Evolutionary conservation across 1,284 basidiomycete genomes (phyloP).

Genomic region (Apiotrichum sp.): DNA sequence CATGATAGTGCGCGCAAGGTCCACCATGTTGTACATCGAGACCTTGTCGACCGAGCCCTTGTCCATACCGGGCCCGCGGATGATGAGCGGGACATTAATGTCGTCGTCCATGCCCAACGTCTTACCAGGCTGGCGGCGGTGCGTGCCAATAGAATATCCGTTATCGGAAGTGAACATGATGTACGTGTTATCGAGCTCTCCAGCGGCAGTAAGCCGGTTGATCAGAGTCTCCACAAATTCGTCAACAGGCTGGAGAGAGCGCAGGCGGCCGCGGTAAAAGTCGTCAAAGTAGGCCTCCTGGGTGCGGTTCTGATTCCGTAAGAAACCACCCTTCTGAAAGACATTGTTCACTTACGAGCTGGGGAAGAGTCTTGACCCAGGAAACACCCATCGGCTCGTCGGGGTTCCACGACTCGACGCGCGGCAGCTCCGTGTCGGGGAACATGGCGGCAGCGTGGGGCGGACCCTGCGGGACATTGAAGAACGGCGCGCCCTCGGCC

Average conservation of each 20-base stretch:
- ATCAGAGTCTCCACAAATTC: conserved; percentile 35
- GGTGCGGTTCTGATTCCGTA: conserved; percentile 17
- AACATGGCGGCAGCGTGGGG: conserved; percentile 30
- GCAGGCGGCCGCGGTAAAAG: conserved; percentile 31
- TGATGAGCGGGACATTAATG: conserved; percentile 29
- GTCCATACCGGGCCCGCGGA: conserved; percentile 28
- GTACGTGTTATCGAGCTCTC: conserved; percentile 34
- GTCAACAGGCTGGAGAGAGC: conserved; percentile 33
- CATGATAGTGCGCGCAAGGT: conserved; percentile 34
- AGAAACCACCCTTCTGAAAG: too few species aligned
- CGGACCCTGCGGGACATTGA: conserved; percentile 13
- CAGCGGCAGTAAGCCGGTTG: conserved; percentile 25
- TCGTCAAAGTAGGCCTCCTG: conserved; percentile 35
- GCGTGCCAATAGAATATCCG: conserved; percentile 33
- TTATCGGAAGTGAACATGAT: conserved; percentile 39
- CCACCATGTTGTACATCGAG: conserved; percentile 29
- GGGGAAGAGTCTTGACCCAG: conserved; percentile 29
- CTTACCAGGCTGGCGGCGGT: conserved; percentile 38
- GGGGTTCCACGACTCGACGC: conserved; percentile 26
- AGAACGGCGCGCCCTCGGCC: not conserved
- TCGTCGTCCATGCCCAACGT: conserved; percentile 39
- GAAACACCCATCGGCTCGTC: conserved; percentile 26
- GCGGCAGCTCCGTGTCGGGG: conserved; percentile 17
- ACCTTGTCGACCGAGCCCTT: conserved; percentile 16
- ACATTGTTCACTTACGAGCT: conserved; percentile 8